Evolutionary conservation across 495 filamentous ascomycete species (phyloP).

Genomic region (Saxophila tyrrhenica): DNA sequence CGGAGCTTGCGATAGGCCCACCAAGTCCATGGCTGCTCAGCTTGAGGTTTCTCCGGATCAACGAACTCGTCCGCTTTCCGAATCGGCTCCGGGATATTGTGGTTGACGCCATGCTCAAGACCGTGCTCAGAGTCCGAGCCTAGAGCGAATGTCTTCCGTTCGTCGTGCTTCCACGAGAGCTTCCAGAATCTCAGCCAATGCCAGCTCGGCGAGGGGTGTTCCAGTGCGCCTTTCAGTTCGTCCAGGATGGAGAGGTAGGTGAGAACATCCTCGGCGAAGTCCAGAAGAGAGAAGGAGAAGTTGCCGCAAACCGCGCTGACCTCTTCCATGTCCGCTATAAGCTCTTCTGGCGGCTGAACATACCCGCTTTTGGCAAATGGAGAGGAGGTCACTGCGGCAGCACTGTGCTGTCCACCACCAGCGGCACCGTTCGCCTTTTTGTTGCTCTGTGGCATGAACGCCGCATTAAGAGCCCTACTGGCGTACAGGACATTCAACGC

Average conservation of each 20-base stretch:
- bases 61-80: conserved; percentile 9
- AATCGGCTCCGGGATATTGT: conserved; percentile 12
- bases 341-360: conserved; percentile 49
- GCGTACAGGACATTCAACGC: conserved; percentile 65
- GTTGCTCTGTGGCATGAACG: neutral
- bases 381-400: neutral
- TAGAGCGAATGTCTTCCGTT: neutral
- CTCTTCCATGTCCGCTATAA: conserved; percentile 92
- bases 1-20: conserved; percentile 48
- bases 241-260: conserved; percentile 72
- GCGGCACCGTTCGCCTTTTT: neutral
- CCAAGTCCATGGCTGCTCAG: conserved; percentile 30
- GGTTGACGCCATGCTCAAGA: conserved; percentile 5
- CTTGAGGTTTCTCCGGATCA: conserved; percentile 19
- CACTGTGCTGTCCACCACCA: neutral
- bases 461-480: conserved; percentile 8
- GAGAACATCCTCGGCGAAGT: conserved; percentile 82
- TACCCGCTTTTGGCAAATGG: conserved; percentile 45
- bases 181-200: conserved; percentile 80
- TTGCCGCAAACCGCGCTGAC: conserved; percentile 92
- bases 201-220: conserved; percentile 57
- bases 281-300: conserved; percentile 78
- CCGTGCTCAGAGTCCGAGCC: conserved; percentile 19
- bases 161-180: neutral
- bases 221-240: conserved; percentile 59